These are phyloP conservation scores for Globisporangium canariense DNA, from an alignment of 352 stramenopile genomes.

Conservation along the genomic window DNA sequence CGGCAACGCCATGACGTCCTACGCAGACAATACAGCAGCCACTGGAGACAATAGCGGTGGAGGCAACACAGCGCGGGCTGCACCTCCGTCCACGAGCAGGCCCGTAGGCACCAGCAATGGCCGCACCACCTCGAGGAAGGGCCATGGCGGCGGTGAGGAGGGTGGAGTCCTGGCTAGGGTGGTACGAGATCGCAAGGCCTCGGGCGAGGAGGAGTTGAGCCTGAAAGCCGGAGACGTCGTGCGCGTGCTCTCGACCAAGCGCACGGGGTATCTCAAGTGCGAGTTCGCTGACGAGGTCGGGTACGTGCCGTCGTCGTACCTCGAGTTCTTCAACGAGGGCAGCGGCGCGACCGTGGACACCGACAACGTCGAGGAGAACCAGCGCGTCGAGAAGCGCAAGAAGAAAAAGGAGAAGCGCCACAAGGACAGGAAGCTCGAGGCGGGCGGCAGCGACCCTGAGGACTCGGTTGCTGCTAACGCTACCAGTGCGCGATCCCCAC, in stretches of 20 bases:
- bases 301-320: constrained; percentile 80
- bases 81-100: constrained; percentile 23
- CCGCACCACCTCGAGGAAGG: constrained; percentile 21
- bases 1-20: constrained; percentile 25
- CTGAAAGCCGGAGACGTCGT: constrained; percentile 63
- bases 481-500: constrained; percentile 29
- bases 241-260: constrained; percentile 71
- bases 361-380: constrained; percentile 29
- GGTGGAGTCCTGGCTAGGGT: constrained; percentile 43
- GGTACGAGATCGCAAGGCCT: constrained; percentile 70
- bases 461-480: constrained; percentile 20
- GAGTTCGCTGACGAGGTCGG: constrained; percentile 65
- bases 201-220: constrained; percentile 69
- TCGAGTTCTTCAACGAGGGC: constrained; percentile 70
- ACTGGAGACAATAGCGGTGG: constrained; percentile 7
- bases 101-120: constrained; percentile 12
- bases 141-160: constrained; percentile 9
- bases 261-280: constrained; percentile 81
- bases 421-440: constrained; percentile 37
- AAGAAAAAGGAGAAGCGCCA: constrained; percentile 57
- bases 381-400: constrained; percentile 39
- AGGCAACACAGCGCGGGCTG: constrained; percentile 19
- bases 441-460: constrained; percentile 33
- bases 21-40: constrained; percentile 56
- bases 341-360: constrained; percentile 4